Evolutionary conservation across 495 filamentous ascomycete genomes (phyloP), one percentile per base, ranked within the genome.

Genomic region (Aspergillus wentii): DNA sequence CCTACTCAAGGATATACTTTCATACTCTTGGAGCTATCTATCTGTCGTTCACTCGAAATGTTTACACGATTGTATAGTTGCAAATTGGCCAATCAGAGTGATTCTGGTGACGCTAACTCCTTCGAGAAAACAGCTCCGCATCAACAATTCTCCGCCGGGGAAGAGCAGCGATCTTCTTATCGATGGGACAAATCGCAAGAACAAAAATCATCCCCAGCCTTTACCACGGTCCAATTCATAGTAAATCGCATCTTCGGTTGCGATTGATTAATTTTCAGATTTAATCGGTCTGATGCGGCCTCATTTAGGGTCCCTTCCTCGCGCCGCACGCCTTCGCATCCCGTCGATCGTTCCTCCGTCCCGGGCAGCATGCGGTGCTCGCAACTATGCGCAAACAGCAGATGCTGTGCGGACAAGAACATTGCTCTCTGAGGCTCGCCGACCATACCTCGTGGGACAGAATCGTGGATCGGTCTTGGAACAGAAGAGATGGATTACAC

Each of bases 401-500:
- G 52, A 51, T 39, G 8, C 33, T 18, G 13, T 49, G 27, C 32
- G 20, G 7, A 48, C 52, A 35, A 46, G 33, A 40, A 22, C 39
- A 14, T 33, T 54, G 6, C 46, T 20, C 14, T 28, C 27, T 25
- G 40, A 35, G 33, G 35, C 27, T 11, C 29, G 38, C 33, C 60
- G 56, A 3, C 49, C 56, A 4, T 19, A 21, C 15, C n/a, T 54
- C 7, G 38, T 20, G 13, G 17, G 19, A 5, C 35, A 30, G 8
- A 29, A 32, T 5, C 34, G 31, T 17, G 14, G 22, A 8, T 37
- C 19, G 4, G 34, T 19, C 11, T 16, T 17, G 2, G 44, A 46
- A 10, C 68, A 73, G 40, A 64, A 51, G 40, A 46, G 75, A 66
- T 64, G 48, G 35, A 73, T 80, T 15, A 72, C 70, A 10, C 55